Evolutionary conservation across 2,329 filamentous ascomycete species (phyloP).

Genomic region (Ilyonectria mors-panacis): DNA sequence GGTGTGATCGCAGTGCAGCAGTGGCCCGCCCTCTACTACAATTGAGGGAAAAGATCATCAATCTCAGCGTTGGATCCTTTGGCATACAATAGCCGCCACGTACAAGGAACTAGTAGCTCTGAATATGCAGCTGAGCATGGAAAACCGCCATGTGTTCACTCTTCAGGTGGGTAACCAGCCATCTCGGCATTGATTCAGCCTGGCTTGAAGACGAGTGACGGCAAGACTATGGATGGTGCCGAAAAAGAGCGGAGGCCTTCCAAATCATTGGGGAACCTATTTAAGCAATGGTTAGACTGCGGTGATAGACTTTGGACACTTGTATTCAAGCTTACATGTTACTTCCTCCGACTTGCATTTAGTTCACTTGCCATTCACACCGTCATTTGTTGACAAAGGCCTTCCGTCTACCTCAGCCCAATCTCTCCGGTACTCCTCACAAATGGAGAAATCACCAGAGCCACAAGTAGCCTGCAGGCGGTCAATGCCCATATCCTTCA

Average conservation of each 20-base stretch:
- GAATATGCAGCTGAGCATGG: slow-evolving; percentile 10
- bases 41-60: slow-evolving; percentile 22
- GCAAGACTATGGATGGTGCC: not conserved
- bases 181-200: not conserved
- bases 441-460: slow-evolving; percentile 32
- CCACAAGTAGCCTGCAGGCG: slow-evolving; percentile 13
- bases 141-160: slow-evolving; percentile 1
- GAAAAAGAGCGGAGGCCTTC: slow-evolving; percentile 9
- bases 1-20: slow-evolving; percentile 9
- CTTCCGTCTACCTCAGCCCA: not conserved
- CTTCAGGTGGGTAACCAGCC: not conserved
- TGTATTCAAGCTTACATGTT: not conserved
- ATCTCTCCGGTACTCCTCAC: too few relatives aligned
- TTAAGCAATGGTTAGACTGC: slow-evolving; percentile 10
- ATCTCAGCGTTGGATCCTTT: slow-evolving; percentile 7
- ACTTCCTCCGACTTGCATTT: not conserved
- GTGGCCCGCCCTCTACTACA: not conserved
- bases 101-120: not conserved
- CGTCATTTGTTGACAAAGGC: not conserved
- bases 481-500: slow-evolving; percentile 41
- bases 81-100: slow-evolving; percentile 1
- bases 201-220: slow-evolving; percentile 5
- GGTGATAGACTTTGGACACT: too few relatives aligned
- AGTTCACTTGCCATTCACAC: slow-evolving; percentile 7
- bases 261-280: slow-evolving; percentile 11